Evolutionary conservation across 768 basidiomycete species (phyloP).

Genomic region (Termitomyces sp.): DNA sequence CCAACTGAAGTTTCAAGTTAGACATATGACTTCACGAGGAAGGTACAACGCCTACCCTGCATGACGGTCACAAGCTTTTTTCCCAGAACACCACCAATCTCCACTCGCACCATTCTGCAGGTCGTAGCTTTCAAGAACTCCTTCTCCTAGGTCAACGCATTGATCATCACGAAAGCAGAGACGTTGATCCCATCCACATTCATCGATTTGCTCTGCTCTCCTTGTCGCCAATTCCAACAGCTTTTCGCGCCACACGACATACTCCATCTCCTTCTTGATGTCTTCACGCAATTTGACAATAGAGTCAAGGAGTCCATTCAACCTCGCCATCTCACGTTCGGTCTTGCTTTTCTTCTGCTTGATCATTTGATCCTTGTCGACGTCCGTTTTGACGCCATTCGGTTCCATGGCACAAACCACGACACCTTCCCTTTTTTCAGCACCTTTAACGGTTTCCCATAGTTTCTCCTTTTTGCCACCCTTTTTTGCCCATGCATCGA

Average conservation of each 20-base stretch:
- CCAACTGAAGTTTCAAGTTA: slow-evolving; percentile 47
- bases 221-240: slow-evolving; percentile 64
- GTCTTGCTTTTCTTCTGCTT: slow-evolving; percentile 39
- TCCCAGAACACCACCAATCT: slow-evolving; percentile 80
- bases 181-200: slow-evolving; percentile 89
- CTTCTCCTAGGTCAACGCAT: slow-evolving; percentile 63
- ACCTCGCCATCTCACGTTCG: slow-evolving; percentile 51
- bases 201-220: slow-evolving; percentile 57
- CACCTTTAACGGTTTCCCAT: slow-evolving; percentile 72
- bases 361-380: slow-evolving; percentile 18
- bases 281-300: slow-evolving; percentile 60
- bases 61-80: slow-evolving; percentile 76
- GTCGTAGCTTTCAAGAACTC: slow-evolving; percentile 71
- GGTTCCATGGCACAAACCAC: slow-evolving; percentile 41
- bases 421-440: slow-evolving; percentile 67
- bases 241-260: slow-evolving; percentile 66
- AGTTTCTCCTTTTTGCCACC: slow-evolving; percentile 62
- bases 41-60: slow-evolving; percentile 46
- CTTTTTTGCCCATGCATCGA: slow-evolving; percentile 57
- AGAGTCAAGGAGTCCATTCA: slow-evolving; percentile 51
- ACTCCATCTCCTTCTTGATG: slow-evolving; percentile 66
- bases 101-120: slow-evolving; percentile 28
- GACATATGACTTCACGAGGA: background rate
- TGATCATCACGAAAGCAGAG: slow-evolving; percentile 82
- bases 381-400: slow-evolving; percentile 21